Evolutionary conservation across 306 rosid genomes (phyloP), one percentile per base, ranked within the genome.

Genomic region (Acmispon strigosus): DNA sequence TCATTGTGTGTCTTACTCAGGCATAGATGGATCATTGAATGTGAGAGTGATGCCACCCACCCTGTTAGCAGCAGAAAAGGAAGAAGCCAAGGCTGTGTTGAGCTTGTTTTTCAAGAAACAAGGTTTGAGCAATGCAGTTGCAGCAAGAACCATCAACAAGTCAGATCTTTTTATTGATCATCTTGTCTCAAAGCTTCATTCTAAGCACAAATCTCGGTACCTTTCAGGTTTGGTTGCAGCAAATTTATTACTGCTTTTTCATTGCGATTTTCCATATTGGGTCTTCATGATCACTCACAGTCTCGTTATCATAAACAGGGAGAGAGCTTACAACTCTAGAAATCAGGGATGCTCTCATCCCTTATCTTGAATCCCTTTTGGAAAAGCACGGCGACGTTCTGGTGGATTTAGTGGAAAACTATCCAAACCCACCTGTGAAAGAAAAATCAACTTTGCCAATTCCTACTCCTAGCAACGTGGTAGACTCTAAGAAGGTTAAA

Each of bases 251-350:
- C 63, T 62, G n/a, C 24, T 75, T 18, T 16, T 67, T 45, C 22
- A 2, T 53, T 6, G 29, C 52, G 69, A 59, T 41, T 7, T 42
- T 80, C 65, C 19, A 37, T 32, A 49, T 37, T 82, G 54, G 22
- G 14, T 66, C 52, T 37, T 69, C 36, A 62, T 76, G 63, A 82
- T 77, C 57, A 27, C 50, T 77, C 57, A 24, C 49, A 32, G 47
- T 76, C 29, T 66, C 6, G 1, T 57, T 83, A 58, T 34, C 48
- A 49, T 83, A 18, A 55, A 71, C 88, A 94, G 98, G 98, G 34
- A 81, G 97, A 73, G 98, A 94, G 80, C 87, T 94, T 75, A 87
- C 98, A 32, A 90, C 98, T 34, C 90, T 90, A 58, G 96, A 94
- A 86, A 90, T 94, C 64, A 87, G 98, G 72, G 97, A 94, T 63